Conservation (phyloP, 1,284 basidiomycete species). For the Naganishia cerealis region DNA sequence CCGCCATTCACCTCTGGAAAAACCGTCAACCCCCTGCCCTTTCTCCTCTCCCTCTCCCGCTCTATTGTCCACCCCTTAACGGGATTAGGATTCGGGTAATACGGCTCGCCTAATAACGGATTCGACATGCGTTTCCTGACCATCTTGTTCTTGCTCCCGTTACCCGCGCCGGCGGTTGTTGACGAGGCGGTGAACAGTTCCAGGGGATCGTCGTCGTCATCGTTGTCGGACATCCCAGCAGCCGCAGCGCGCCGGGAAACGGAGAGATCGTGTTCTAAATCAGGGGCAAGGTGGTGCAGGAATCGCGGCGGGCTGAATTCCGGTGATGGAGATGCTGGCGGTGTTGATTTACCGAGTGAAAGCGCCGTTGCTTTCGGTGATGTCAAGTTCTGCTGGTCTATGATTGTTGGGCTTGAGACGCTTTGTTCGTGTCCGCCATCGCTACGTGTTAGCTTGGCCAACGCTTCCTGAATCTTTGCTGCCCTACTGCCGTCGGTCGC, state of each 20-base stretch:
- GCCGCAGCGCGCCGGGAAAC: background rate
- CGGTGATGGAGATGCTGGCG: background rate
- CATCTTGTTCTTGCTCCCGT: background rate
- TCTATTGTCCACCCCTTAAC: conserved; percentile 19
- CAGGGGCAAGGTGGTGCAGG: conserved; percentile 21
- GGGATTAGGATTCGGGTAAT: conserved; percentile 34
- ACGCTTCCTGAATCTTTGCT: background rate
- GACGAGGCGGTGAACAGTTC: background rate
- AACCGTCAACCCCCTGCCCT: conserved; percentile 7
- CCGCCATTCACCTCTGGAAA: background rate
- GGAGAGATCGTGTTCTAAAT: conserved; percentile 13
- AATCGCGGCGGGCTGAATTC: conserved; percentile 19
- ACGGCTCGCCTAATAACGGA: conserved; percentile 31
- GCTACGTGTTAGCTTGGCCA: background rate
- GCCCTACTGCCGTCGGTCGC: background rate
- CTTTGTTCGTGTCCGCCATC: background rate
- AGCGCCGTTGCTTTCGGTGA: too few species aligned
- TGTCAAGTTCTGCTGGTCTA: background rate
- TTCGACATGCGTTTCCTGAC: conserved; percentile 28
- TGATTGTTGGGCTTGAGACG: background rate
- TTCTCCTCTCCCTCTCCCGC: background rate
- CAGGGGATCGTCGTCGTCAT: conserved; percentile 18
- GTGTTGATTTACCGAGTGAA: background rate
- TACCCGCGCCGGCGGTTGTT: background rate
- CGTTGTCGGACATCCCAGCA: background rate